phyloP scores from a whole-genome alignment of 345 rosid species.

The Ricinus communis region DNA sequence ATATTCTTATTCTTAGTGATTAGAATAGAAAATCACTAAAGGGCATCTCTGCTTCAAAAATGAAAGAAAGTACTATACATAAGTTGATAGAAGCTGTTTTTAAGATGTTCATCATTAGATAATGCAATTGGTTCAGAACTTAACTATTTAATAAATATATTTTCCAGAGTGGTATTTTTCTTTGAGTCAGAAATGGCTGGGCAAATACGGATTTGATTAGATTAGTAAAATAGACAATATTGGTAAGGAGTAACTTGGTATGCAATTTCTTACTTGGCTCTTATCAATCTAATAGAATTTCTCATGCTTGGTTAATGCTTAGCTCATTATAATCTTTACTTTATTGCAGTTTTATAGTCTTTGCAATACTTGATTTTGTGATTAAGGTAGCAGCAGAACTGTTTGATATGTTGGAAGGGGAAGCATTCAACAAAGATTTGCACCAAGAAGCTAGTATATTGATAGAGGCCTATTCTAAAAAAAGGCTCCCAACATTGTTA shows the following conservation, averaged over 20 bases:
- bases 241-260: slow-evolving; percentile 12
- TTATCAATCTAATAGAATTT: neutral
- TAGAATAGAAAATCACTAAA: slow-evolving; percentile 11
- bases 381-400: slow-evolving; percentile 12
- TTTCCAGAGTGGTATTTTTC: slow-evolving; percentile 11
- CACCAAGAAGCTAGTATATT: neutral
- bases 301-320: neutral
- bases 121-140: too few species aligned
- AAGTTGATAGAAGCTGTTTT: neutral
- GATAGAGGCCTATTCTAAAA: neutral
- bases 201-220: neutral
- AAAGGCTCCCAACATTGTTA: slow-evolving; percentile 5
- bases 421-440: neutral
- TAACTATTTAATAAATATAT: too few species aligned
- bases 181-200: slow-evolving; percentile 8
- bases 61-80: slow-evolving; percentile 5
- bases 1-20: neutral
- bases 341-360: slow-evolving; percentile 7
- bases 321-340: neutral
- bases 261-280: too few species aligned
- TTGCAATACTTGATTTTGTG: slow-evolving; percentile 13
- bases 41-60: slow-evolving; percentile 8
- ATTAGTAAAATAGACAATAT: neutral
- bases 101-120: too few species aligned
- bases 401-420: slow-evolving; percentile 6